A percentile compares a stretch with the other conserved stretches of the same genome.
Evolutionary conservation across 2,329 filamentous ascomycete species (phyloP).

Genomic region (Neocucurbitaria cava): DNA sequence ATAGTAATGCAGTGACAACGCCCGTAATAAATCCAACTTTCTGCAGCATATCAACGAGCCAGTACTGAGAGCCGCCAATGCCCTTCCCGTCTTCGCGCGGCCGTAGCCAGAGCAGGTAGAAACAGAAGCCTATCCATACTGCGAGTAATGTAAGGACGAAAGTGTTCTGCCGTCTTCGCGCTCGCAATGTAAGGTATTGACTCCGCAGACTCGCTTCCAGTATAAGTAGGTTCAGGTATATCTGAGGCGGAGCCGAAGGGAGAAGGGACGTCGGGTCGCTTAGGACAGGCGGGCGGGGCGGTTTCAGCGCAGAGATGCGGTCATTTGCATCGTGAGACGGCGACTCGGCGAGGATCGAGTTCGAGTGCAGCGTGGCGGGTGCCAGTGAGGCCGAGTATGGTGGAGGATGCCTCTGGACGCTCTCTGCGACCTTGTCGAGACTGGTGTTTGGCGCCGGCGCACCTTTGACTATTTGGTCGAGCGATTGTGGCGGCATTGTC

Average conservation of each 20-base stretch:
- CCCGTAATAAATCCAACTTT: conserved; percentile 93
- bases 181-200: conserved; percentile 89
- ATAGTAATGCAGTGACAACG: conserved; percentile 81
- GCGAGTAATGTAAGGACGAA: conserved; percentile 85
- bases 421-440: conserved; percentile 12
- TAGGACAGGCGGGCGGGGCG: conserved; percentile 48
- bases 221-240: conserved; percentile 97
- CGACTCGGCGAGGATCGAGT: conserved; percentile 17
- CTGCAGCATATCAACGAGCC: conserved; percentile 89
- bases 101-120: conserved; percentile 90
- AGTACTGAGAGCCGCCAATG: conserved; percentile 92
- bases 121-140: conserved; percentile 83
- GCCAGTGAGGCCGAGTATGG: conserved; percentile 18
- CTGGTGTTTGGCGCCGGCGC: conserved; percentile 70
- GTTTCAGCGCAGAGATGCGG: conserved; percentile 50
- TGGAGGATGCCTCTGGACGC: conserved; percentile 17
- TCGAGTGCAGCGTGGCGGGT: conserved; percentile 13
- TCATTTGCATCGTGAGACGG: conserved; percentile 42
- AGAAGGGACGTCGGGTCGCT: conserved; percentile 78
- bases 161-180: conserved; percentile 87
- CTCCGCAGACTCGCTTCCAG: conserved; percentile 92
- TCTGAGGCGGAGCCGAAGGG: conserved; percentile 91
- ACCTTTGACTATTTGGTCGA: conserved; percentile 94
- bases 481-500: conserved; percentile 44
- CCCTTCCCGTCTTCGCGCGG: conserved; percentile 93